phyloP scores from a whole-genome alignment of 495 filamentous ascomycete genomes.

The Penicillium angulare region DNA sequence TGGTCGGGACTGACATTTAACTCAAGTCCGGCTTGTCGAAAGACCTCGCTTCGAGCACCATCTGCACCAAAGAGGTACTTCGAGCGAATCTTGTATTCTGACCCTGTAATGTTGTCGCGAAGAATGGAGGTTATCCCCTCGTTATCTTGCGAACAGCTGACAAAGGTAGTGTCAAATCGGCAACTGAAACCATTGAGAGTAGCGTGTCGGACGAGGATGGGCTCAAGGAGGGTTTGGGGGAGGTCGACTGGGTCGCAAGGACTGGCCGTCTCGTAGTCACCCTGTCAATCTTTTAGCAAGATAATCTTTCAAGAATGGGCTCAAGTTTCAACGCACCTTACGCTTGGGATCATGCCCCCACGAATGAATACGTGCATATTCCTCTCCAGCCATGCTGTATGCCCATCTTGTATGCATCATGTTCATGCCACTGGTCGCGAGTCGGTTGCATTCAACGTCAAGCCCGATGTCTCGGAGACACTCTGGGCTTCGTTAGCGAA shows the following conservation, averaged over 20 bases:
- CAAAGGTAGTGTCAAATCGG: conserved; percentile 43
- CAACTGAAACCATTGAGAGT: conserved; percentile 38
- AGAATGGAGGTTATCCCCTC: conserved; percentile 36
- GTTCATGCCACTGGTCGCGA: conserved; percentile 35
- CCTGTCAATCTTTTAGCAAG: conserved; percentile 24
- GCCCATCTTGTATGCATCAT: conserved; percentile 55
- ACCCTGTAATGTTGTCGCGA: conserved; percentile 38
- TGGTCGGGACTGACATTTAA: conserved; percentile 51
- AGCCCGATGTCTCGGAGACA: conserved; percentile 57
- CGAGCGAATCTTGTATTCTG: conserved; percentile 42
- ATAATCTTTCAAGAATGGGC: no score
- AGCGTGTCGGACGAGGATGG: conserved; percentile 47
- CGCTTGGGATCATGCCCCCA: conserved; percentile 51
- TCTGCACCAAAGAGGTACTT: conserved; percentile 59
- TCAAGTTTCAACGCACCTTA: conserved; percentile 26
- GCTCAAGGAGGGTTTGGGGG: conserved; percentile 53
- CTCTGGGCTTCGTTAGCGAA: conserved; percentile 32
- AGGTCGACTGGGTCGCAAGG: conserved; percentile 49
- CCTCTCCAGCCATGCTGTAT: conserved; percentile 52
- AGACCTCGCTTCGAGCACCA: conserved; percentile 52
- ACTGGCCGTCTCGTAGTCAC: conserved; percentile 51
- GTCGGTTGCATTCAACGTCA: conserved; percentile 38
- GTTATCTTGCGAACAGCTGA: conserved; percentile 22
- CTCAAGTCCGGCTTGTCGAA: conserved; percentile 46
- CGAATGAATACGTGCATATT: conserved; percentile 51